Evolutionary conservation across 768 basidiomycete genomes (phyloP).

Genomic region (Amanita fuliginea): DNA sequence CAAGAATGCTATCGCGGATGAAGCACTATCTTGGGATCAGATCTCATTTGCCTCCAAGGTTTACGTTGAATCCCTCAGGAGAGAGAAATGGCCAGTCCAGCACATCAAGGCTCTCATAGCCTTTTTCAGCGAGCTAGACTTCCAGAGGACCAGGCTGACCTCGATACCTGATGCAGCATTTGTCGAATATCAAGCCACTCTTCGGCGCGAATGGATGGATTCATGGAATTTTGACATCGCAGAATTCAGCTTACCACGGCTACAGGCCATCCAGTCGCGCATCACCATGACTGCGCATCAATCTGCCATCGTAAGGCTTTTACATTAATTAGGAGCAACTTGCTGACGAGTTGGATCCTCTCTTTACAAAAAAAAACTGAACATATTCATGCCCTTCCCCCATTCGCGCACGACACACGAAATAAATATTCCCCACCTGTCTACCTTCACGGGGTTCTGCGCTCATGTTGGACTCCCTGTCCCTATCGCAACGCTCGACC

Average conservation of each 20-base stretch:
- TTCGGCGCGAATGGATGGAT: neutral
- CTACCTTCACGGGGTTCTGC: no score
- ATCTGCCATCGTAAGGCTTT: neutral
- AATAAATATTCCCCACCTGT: no score
- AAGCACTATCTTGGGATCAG: neutral
- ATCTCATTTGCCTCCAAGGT: neutral
- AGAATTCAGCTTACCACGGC: neutral
- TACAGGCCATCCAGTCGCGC: neutral
- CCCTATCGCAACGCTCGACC: no score
- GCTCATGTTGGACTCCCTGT: no score
- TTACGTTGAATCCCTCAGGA: neutral
- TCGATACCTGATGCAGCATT: neutral
- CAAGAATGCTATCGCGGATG: neutral
- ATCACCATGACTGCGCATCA: constrained; percentile 2
- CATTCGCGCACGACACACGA: no score
- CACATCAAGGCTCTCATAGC: neutral
- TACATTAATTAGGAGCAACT: no score
- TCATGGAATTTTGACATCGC: neutral
- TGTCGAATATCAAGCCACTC: neutral
- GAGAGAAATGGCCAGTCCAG: neutral
- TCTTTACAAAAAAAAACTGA: no score
- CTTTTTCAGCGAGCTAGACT: neutral
- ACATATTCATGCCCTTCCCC: no score
- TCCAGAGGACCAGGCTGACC: neutral
- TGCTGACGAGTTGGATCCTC: no score